phyloP scores from a whole-genome alignment of 2,329 filamentous ascomycete genomes.

The Fusarium heterosporum region DNA sequence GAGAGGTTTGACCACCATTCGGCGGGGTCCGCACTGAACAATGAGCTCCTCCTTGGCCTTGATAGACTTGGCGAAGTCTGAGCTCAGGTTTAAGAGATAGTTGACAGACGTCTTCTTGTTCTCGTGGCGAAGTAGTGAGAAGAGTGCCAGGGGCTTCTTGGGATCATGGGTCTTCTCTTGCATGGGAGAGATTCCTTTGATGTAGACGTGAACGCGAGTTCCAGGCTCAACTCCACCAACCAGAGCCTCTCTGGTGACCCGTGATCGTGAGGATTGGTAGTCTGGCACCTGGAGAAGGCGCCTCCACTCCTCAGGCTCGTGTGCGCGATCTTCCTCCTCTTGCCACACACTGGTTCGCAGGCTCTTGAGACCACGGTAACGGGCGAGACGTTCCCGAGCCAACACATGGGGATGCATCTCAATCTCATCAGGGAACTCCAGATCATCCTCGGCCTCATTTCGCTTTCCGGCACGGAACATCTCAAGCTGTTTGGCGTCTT shows the following conservation, averaged over 20 bases:
- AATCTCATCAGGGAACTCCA: constrained; percentile 97
- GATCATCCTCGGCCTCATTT: constrained; percentile 86
- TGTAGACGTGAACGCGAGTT: constrained; percentile 82
- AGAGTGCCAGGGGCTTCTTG: constrained; percentile 73
- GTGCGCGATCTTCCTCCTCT: constrained; percentile 83
- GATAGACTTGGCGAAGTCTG: constrained; percentile 79
- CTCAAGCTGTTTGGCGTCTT: constrained; percentile 78
- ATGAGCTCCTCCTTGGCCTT: constrained; percentile 94
- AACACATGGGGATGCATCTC: constrained; percentile 90
- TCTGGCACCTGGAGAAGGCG: constrained; percentile 88
- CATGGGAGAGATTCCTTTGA: constrained; percentile 64
- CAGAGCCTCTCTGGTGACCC: constrained; percentile 82
- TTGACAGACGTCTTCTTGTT: constrained; percentile 93
- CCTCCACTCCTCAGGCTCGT: constrained; percentile 91
- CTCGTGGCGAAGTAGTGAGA: constrained; percentile 92
- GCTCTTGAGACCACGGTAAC: constrained; percentile 93
- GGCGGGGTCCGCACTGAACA: constrained; percentile 88
- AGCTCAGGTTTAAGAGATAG: constrained; percentile 86
- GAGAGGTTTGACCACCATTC: constrained; percentile 88
- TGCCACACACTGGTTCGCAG: constrained; percentile 90
- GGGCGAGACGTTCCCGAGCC: constrained; percentile 84
- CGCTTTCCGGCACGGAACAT: constrained; percentile 83
- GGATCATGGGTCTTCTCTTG: constrained; percentile 62
- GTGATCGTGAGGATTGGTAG: constrained; percentile 85
- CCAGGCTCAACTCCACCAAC: constrained; percentile 89